phyloP scores from a whole-genome alignment of 768 basidiomycete genomes.

The Mycena vulgaris region DNA sequence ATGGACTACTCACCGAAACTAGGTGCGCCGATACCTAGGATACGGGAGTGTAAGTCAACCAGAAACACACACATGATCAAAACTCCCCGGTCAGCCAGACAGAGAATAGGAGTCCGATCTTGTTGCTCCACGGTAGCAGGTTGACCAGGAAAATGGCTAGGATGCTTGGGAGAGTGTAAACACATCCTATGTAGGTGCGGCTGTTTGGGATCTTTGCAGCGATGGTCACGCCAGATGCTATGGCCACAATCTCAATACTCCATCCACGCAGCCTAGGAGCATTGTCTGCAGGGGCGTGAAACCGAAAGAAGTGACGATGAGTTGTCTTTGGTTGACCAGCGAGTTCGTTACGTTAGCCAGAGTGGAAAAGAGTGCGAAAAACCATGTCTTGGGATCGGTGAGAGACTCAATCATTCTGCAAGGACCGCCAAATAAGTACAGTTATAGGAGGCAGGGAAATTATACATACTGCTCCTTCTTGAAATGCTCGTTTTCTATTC shows the following conservation, averaged over 20 bases:
- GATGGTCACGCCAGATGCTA: constrained; percentile 75
- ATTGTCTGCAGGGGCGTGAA: constrained; percentile 77
- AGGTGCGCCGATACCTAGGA: no score
- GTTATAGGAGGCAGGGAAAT: no score
- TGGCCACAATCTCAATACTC: constrained; percentile 78
- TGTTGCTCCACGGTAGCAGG: constrained; percentile 75
- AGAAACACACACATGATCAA: no score
- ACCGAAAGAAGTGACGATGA: constrained; percentile 79
- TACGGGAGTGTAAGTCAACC: no score
- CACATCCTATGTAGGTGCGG: constrained; percentile 70
- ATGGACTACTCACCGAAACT: no score
- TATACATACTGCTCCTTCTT: constrained; percentile 82
- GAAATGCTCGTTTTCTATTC: constrained; percentile 86
- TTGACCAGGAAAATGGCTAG: constrained; percentile 75
- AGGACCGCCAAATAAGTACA: no score
- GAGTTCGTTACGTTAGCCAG: constrained; percentile 76
- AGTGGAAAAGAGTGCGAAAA: constrained; percentile 73
- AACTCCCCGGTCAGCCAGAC: constrained; percentile 57
- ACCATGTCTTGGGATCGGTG: neutral
- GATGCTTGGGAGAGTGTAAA: constrained; percentile 77
- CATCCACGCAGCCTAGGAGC: constrained; percentile 74
- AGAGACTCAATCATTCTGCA: constrained; percentile 60
- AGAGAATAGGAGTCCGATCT: constrained; percentile 69
- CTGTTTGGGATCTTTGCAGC: constrained; percentile 71
- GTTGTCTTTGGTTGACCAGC: constrained; percentile 73